Evolutionary conservation across 2,329 filamentous ascomycete species (phyloP).

Genomic region (Cercospora nicotianae): DNA sequence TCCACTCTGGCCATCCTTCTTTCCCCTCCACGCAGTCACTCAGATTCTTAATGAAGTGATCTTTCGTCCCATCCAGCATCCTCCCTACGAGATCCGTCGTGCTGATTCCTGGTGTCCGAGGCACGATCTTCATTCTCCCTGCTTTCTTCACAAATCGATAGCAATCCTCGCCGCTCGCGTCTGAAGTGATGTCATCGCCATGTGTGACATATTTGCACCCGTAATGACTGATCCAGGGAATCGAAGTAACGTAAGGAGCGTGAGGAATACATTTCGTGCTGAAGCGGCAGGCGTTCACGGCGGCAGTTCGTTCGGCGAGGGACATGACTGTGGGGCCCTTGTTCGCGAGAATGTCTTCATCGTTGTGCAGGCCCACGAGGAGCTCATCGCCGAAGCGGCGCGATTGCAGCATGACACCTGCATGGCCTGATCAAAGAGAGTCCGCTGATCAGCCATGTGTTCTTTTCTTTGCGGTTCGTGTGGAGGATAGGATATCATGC

Average conservation of each 20-base stretch:
- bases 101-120: conserved; percentile 91
- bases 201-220: conserved; percentile 95
- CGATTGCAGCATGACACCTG: conserved; percentile 93
- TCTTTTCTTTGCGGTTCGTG: not conserved
- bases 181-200: conserved; percentile 95
- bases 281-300: conserved; percentile 94
- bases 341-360: conserved; percentile 92
- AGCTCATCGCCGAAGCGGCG: conserved; percentile 86
- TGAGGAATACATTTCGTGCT: conserved; percentile 78
- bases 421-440: conserved; percentile 59
- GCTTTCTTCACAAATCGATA: conserved; percentile 97
- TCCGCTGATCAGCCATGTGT: conserved; percentile 24
- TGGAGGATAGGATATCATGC: not conserved
- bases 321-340: conserved; percentile 99
- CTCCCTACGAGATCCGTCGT: conserved; percentile 97
- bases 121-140: conserved; percentile 92
- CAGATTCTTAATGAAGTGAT: conserved; percentile 80
- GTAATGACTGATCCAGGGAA: conserved; percentile 93
- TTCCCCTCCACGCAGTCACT: conserved; percentile 37
- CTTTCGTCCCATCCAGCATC: conserved; percentile 94
- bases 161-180: conserved; percentile 90
- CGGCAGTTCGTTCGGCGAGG: conserved; percentile 83
- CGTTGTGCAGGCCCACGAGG: conserved; percentile 89
- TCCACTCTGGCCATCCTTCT: conserved; percentile 73
- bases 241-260: conserved; percentile 90